A percentile compares a stretch with the other conserved stretches of the same genome.
Evolutionary conservation across 257 asterid genomes (phyloP).

Genomic region (Nicotiana attenuata): DNA sequence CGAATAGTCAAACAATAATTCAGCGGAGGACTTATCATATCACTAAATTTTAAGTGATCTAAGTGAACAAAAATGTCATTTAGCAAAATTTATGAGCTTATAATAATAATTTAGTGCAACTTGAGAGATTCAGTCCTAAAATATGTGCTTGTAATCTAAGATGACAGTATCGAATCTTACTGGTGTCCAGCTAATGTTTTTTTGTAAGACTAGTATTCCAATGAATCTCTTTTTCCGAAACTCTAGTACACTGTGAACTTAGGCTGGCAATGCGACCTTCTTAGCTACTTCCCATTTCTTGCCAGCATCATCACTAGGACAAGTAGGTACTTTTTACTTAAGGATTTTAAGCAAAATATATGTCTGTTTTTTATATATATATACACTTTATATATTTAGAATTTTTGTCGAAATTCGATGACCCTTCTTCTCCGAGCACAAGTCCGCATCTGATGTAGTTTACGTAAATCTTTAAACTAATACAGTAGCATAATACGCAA

Average conservation of each 20-base stretch:
- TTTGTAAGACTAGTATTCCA: neutral
- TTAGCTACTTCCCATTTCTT: neutral
- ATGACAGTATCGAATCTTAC: neutral
- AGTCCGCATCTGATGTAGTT: too few species aligned
- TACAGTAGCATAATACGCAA: too few species aligned
- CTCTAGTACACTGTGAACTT: neutral
- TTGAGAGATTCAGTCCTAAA: neutral
- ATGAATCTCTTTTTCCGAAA: neutral
- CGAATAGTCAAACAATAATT: neutral
- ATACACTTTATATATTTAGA: too few species aligned
- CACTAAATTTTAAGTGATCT: neutral
- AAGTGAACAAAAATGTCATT: neutral
- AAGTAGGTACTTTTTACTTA: neutral
- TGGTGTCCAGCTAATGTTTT: neutral
- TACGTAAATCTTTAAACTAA: too few species aligned
- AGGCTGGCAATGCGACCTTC: conserved; percentile 5
- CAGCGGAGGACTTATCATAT: neutral
- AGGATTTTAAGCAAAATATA: too few species aligned
- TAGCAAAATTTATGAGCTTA: neutral
- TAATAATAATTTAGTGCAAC: neutral
- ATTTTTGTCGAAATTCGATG: too few species aligned
- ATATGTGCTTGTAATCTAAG: neutral
- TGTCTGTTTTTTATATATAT: too few species aligned
- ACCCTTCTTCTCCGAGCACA: too few species aligned
- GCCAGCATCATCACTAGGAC: neutral